Conservation (phyloP, 2,329 filamentous ascomycete species). For the Aspergillus piperis region DNA sequence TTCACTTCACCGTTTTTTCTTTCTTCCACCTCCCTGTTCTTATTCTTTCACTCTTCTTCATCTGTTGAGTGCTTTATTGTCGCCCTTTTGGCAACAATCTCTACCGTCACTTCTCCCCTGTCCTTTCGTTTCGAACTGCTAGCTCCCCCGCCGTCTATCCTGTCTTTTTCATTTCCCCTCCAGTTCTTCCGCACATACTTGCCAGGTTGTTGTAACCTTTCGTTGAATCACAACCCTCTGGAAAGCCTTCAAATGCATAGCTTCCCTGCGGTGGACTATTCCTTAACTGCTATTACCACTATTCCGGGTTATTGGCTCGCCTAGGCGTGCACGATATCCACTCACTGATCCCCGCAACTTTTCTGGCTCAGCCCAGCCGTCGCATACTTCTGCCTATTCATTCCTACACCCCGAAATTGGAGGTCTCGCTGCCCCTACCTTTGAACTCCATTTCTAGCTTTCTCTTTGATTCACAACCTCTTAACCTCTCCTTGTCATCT, state of each 20-base stretch:
- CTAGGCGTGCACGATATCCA: background rate
- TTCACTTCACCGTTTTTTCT: background rate
- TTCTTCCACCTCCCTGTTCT: background rate
- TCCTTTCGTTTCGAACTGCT: background rate
- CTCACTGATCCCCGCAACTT: background rate
- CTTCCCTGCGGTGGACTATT: background rate
- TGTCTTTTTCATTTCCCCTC: background rate
- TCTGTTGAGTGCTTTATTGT: background rate
- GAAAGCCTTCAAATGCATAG: background rate
- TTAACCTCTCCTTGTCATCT: background rate
- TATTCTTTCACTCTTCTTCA: background rate
- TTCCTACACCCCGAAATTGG: background rate
- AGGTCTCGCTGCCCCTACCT: background rate
- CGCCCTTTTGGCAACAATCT: constrained; percentile 7
- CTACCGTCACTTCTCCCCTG: background rate
- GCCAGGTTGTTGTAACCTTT: background rate
- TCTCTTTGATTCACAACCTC: background rate
- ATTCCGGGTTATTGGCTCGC: background rate
- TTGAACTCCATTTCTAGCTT: background rate
- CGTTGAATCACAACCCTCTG: background rate
- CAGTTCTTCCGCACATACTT: background rate
- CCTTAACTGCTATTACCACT: background rate
- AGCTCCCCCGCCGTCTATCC: background rate
- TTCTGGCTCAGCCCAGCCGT: background rate
- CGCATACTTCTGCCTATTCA: background rate